Percentiles rank a stretch among this genome's conserved stretches.
Conservation (phyloP, 75 land plant species). For the Gnetum montanum region DNA sequence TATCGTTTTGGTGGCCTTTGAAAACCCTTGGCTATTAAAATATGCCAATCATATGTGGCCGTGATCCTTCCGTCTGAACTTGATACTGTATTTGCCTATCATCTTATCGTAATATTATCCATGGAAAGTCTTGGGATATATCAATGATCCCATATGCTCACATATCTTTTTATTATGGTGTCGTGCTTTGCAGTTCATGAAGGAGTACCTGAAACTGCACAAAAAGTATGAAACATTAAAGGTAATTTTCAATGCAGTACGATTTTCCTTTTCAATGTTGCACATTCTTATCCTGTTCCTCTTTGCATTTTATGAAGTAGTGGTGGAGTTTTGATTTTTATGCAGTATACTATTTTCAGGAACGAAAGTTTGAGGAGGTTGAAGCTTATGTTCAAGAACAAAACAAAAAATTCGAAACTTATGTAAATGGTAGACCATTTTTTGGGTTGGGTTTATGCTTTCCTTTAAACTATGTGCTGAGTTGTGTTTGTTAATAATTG, state of each 20-base stretch:
- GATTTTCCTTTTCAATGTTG: not conserved
- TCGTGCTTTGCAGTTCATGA: not conserved
- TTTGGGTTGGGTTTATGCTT: no score
- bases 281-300: not conserved
- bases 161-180: not conserved
- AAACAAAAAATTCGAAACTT: not conserved
- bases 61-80: no score
- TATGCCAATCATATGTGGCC: no score
- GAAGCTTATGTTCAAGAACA: conserved; percentile 6
- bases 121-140: no score
- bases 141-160: no score
- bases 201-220: not conserved
- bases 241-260: not conserved
- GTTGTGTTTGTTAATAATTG: no score
- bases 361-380: not conserved
- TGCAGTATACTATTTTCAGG: conserved; percentile 3
- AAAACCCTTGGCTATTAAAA: no score
- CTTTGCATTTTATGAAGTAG: not conserved
- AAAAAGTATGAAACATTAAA: conserved; percentile 1
- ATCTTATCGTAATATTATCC: no score
- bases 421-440: not conserved
- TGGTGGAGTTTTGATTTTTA: not conserved
- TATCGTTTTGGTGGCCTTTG: no score
- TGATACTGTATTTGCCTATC: no score
- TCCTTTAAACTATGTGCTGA: no score